Percentiles rank a stretch among this genome's conserved stretches.
Conservation (phyloP, 495 filamentous ascomycete species). For the Aspergillus diversus region DNA sequence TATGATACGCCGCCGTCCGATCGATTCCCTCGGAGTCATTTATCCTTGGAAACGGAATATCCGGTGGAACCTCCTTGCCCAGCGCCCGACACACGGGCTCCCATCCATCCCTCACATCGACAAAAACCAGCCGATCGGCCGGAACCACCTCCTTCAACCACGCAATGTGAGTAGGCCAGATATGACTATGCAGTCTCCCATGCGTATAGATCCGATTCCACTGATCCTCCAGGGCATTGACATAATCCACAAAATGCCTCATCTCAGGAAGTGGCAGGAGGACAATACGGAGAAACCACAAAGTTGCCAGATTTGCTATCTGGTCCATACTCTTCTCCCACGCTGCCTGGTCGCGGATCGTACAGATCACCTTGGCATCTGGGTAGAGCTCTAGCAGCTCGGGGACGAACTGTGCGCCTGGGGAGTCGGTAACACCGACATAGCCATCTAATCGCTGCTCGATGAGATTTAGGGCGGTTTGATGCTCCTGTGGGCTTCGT, state of each 20-base stretch:
- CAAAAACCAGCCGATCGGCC: slow-evolving; percentile 49
- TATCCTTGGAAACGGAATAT: slow-evolving; percentile 43
- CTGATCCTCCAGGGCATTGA: slow-evolving; percentile 21
- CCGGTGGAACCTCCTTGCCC: slow-evolving; percentile 43
- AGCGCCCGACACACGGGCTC: slow-evolving; percentile 53
- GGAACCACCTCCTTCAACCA: slow-evolving; percentile 46
- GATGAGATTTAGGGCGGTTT: slow-evolving; percentile 74
- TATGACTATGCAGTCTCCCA: background rate
- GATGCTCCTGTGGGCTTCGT: slow-evolving; percentile 5
- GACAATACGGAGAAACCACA: slow-evolving; percentile 26
- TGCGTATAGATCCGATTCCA: slow-evolving; percentile 28
- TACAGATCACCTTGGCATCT: slow-evolving; percentile 35
- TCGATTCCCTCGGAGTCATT: slow-evolving; percentile 37
- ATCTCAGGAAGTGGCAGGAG: slow-evolving; percentile 34
- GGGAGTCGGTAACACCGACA: slow-evolving; percentile 48
- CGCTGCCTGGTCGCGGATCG: slow-evolving; percentile 26
- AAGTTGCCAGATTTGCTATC: slow-evolving; percentile 9
- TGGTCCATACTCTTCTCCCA: slow-evolving; percentile 32
- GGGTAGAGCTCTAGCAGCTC: slow-evolving; percentile 36
- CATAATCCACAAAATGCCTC: slow-evolving; percentile 28
- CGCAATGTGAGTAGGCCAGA: slow-evolving; percentile 30
- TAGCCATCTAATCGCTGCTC: slow-evolving; percentile 71
- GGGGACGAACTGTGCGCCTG: slow-evolving; percentile 29
- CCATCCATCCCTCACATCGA: slow-evolving; percentile 53
- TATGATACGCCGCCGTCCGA: slow-evolving; percentile 21